Evolutionary conservation across 768 basidiomycete species (phyloP).

Genomic region (Solioccasus polychromus): DNA sequence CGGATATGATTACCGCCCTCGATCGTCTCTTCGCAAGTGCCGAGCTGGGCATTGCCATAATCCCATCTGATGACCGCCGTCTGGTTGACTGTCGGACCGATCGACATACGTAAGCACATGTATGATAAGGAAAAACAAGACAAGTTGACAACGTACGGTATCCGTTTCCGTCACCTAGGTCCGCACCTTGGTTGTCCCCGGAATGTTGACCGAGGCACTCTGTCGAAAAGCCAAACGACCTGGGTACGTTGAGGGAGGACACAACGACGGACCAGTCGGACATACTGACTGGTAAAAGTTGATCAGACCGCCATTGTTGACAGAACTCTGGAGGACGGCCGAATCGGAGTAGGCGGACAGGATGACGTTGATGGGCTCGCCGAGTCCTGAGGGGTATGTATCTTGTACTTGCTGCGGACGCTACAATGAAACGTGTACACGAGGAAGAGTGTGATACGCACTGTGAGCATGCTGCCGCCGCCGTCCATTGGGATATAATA

Average conservation of each 20-base stretch:
- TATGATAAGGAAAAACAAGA: neutral
- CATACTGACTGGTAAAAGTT: slow-evolving; percentile 77
- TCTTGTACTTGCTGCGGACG: slow-evolving; percentile 43
- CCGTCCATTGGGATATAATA: slow-evolving; percentile 54
- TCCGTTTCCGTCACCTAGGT: slow-evolving; percentile 84
- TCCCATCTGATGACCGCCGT: slow-evolving; percentile 83
- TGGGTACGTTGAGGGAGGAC: neutral
- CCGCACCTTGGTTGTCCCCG: slow-evolving; percentile 63
- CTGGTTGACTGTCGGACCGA: slow-evolving; percentile 72
- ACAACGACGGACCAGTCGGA: neutral
- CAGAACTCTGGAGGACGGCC: slow-evolving; percentile 58
- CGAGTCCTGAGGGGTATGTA: slow-evolving; percentile 70
- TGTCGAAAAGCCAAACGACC: slow-evolving; percentile 67
- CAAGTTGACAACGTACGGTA: slow-evolving; percentile 50
- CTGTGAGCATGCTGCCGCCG: slow-evolving; percentile 73
- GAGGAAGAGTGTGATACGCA: slow-evolving; percentile 33
- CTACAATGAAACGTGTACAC: neutral
- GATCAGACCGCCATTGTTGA: slow-evolving; percentile 66
- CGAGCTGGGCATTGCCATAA: slow-evolving; percentile 77
- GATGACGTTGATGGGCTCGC: slow-evolving; percentile 85
- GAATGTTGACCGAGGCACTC: slow-evolving; percentile 86
- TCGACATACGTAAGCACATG: slow-evolving; percentile 1
- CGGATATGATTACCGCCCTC: slow-evolving; percentile 86
- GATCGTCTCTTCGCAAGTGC: slow-evolving; percentile 82
- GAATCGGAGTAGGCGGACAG: slow-evolving; percentile 74